These are phyloP conservation scores for Solanum virginianum DNA, from an alignment of 257 asterid species.

Conservation along the genomic window DNA sequence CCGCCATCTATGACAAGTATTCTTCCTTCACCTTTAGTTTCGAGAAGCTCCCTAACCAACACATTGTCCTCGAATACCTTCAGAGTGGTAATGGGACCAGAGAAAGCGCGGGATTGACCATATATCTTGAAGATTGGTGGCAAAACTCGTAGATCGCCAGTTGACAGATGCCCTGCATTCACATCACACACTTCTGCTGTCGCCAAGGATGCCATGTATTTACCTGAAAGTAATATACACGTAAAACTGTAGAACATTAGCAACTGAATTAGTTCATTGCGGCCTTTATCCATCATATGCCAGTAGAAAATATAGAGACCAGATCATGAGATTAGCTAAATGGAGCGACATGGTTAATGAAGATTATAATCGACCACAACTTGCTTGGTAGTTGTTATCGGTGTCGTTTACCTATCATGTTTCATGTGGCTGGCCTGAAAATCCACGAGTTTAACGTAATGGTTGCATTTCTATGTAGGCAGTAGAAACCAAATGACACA, in stretches of 20 bases:
- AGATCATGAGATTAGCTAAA: background rate
- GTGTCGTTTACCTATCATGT: background rate
- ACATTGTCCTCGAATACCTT: conserved; percentile 83
- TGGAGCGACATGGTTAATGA: background rate
- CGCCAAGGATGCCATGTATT: conserved; percentile 56
- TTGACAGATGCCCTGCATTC: conserved; percentile 38
- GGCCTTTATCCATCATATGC: background rate
- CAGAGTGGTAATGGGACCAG: conserved; percentile 61
- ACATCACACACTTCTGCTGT: conserved; percentile 82
- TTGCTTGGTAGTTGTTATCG: background rate
- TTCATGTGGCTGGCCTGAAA: background rate
- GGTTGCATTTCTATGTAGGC: background rate
- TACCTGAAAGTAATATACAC: background rate
- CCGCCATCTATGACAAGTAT: conserved; percentile 80
- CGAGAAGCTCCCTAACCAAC: conserved; percentile 60
- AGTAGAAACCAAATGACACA: background rate
- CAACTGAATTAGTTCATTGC: background rate
- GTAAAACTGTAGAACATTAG: background rate
- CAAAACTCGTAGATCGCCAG: conserved; percentile 59
- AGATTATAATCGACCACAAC: background rate
- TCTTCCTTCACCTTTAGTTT: conserved; percentile 60
- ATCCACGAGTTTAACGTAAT: background rate
- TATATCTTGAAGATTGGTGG: conserved; percentile 68
- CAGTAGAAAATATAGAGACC: background rate
- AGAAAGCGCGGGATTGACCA: conserved; percentile 56